Conservation (phyloP, 129 eudicot genomes). For the Apium graveolens region DNA sequence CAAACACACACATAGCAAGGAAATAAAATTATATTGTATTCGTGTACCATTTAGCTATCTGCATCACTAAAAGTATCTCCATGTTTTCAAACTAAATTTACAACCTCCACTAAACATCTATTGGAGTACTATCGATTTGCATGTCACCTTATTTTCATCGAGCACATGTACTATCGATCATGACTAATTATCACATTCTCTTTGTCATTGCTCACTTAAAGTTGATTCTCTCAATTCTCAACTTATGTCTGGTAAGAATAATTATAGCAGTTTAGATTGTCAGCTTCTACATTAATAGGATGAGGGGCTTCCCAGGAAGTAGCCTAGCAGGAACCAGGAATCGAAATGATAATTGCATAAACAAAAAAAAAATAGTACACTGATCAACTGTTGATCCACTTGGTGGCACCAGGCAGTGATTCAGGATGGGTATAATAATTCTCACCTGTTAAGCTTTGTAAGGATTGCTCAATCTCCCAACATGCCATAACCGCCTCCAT, state of each 20-base stretch:
- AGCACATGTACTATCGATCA: neutral
- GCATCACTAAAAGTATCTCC: neutral
- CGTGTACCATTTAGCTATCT: neutral
- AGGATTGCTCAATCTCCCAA: slow-evolving; percentile 88
- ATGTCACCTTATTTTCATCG: neutral
- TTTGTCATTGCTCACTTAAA: neutral
- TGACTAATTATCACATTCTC: neutral
- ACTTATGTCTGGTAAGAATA: neutral
- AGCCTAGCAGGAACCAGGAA: neutral
- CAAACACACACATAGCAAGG: neutral
- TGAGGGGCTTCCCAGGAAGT: neutral
- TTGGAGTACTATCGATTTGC: neutral
- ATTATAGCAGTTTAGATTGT: neutral
- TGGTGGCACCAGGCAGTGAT: neutral
- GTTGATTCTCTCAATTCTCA: neutral
- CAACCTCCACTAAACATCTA: neutral
- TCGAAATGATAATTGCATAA: neutral
- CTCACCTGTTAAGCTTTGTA: slow-evolving; percentile 80
- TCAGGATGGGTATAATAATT: neutral
- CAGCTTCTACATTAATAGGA: neutral
- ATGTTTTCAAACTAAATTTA: neutral
- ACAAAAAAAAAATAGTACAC: neutral
- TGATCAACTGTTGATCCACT: neutral
- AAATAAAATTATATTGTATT: neutral
- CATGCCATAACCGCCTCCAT: slow-evolving; percentile 98